These are phyloP conservation scores for Suillus subaureus DNA, from an alignment of 768 basidiomycete species.

Conservation along the genomic window DNA sequence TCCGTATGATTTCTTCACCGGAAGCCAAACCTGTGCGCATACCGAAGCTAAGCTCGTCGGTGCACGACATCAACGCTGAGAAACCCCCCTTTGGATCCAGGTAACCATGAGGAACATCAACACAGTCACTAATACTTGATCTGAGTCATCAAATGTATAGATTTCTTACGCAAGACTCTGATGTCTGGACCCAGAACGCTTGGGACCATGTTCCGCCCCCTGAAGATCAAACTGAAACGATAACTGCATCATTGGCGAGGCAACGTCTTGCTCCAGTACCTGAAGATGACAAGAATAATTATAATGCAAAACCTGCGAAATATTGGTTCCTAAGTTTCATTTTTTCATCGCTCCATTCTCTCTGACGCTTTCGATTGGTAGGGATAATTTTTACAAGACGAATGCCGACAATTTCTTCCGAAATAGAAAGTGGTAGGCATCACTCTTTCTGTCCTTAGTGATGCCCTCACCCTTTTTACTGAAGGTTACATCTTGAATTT, in stretches of 20 bases:
- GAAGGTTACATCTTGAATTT: constrained; percentile 91
- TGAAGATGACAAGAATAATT: constrained; percentile 66
- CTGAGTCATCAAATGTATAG: constrained; percentile 34
- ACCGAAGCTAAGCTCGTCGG: constrained; percentile 57
- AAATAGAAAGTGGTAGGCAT: constrained; percentile 79
- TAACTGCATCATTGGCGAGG: constrained; percentile 65
- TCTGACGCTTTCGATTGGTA: constrained; percentile 38
- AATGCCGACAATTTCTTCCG: constrained; percentile 92
- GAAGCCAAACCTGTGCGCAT: constrained; percentile 18
- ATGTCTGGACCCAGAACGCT: constrained; percentile 86
- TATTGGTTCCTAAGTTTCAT: constrained; percentile 55
- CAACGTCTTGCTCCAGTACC: constrained; percentile 78
- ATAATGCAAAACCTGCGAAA: constrained; percentile 72
- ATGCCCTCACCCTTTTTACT: background rate
- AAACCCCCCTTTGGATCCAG: constrained; percentile 76
- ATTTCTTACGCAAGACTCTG: constrained; percentile 67
- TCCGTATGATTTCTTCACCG: background rate
- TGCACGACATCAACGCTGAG: constrained; percentile 55
- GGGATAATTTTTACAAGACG: constrained; percentile 92
- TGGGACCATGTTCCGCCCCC: constrained; percentile 92
- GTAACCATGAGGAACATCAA: constrained; percentile 33
- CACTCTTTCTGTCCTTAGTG: background rate
- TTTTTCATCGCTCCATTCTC: constrained; percentile 29
- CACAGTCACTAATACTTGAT: constrained; percentile 7
- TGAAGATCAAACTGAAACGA: constrained; percentile 74